Conservation (phyloP, 768 basidiomycete species). For the Russula ochroleuca region DNA sequence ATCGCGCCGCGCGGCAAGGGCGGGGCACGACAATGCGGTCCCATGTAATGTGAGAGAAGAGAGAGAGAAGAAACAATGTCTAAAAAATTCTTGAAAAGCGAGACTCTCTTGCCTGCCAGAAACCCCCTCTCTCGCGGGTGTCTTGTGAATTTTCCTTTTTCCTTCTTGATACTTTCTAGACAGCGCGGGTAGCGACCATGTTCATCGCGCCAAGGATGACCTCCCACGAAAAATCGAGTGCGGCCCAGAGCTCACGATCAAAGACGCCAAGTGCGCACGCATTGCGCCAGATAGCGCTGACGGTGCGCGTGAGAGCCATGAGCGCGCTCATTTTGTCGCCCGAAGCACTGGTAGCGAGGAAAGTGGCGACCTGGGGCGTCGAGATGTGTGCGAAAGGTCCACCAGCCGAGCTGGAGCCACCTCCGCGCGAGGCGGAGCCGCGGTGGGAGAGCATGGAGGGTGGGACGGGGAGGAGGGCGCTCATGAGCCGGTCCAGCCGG, state of each 20-base stretch:
- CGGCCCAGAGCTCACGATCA: slow-evolving; percentile 61
- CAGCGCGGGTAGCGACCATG: slow-evolving; percentile 24
- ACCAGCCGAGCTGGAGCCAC: slow-evolving; percentile 12
- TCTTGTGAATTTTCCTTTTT: neutral
- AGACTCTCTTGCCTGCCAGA: neutral
- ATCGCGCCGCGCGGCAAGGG: slow-evolving; percentile 21
- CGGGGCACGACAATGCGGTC: slow-evolving; percentile 20
- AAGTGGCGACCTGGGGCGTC: slow-evolving; percentile 28
- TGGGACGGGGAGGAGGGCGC: slow-evolving; percentile 55
- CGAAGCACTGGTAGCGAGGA: slow-evolving; percentile 28
- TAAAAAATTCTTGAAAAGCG: neutral
- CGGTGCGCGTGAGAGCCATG: slow-evolving; percentile 43
- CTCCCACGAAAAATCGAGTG: slow-evolving; percentile 65
- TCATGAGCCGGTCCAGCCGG: slow-evolving; percentile 53
- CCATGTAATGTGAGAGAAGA: slow-evolving; percentile 3
- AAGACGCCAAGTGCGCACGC: slow-evolving; percentile 63
- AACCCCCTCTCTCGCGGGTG: neutral
- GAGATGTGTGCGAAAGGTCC: slow-evolving; percentile 29
- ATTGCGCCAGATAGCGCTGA: slow-evolving; percentile 72
- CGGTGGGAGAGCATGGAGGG: slow-evolving; percentile 31
- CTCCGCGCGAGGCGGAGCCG: neutral
- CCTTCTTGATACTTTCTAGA: slow-evolving; percentile 1
- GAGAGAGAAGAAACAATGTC: neutral
- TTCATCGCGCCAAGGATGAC: slow-evolving; percentile 58
- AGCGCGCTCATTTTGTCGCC: slow-evolving; percentile 41